These are phyloP conservation scores for Macadamia integrifolia DNA, from an alignment of 164 flowering plant genomes.

Conservation along the genomic window DNA sequence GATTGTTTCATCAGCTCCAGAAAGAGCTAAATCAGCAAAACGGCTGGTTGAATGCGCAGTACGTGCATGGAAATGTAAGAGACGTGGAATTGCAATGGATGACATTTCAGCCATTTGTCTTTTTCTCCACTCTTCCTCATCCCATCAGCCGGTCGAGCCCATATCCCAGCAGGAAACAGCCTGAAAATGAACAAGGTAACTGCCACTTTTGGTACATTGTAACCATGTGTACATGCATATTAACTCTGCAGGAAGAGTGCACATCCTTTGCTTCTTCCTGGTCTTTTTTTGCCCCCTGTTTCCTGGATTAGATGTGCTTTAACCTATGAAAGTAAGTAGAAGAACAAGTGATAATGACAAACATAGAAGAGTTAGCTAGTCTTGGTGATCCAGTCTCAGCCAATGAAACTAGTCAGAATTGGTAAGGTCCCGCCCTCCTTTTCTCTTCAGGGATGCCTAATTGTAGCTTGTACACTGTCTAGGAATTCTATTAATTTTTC, in stretches of 20 bases:
- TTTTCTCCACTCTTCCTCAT: slow-evolving; percentile 52
- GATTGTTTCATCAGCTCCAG: slow-evolving; percentile 61
- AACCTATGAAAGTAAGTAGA: no score
- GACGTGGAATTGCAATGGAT: slow-evolving; percentile 64
- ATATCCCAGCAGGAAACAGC: slow-evolving; percentile 1
- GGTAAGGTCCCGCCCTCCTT: no score
- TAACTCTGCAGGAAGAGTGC: neutral
- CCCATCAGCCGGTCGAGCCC: slow-evolving; percentile 13
- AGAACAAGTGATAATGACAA: no score
- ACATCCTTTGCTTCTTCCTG: neutral
- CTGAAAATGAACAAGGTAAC: slow-evolving; percentile 2
- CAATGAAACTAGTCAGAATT: no score
- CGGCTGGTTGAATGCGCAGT: slow-evolving; percentile 61
- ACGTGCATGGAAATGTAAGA: slow-evolving; percentile 72
- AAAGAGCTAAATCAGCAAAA: slow-evolving; percentile 66
- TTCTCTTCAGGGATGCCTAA: no score
- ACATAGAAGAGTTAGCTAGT: no score
- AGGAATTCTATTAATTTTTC: no score
- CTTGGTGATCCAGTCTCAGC: no score
- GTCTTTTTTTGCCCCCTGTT: neutral
- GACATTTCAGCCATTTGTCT: slow-evolving; percentile 94
- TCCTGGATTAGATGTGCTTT: neutral
- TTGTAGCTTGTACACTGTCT: no score
- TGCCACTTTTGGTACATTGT: neutral
- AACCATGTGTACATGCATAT: neutral